Percentiles rank a stretch among this genome's conserved stretches.
Evolutionary conservation across 116 monocot genomes (phyloP).

Genomic region (Posidonia oceanica): DNA sequence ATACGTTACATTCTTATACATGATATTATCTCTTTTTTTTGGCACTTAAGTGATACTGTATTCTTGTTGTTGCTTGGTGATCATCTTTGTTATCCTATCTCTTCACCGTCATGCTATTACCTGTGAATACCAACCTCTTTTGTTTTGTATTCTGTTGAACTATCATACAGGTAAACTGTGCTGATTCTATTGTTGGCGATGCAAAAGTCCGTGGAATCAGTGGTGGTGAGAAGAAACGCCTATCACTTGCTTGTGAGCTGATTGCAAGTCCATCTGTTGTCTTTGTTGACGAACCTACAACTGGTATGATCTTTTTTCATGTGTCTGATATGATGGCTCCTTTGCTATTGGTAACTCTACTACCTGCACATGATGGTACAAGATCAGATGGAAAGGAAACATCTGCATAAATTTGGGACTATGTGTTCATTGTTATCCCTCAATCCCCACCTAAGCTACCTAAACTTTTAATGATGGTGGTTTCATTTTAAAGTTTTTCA

Average conservation of each 20-base stretch:
- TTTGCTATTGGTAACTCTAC: too few relatives aligned
- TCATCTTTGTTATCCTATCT: background rate
- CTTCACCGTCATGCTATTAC: background rate
- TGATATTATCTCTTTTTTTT: too few relatives aligned
- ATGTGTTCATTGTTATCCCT: too few relatives aligned
- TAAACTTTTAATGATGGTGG: too few relatives aligned
- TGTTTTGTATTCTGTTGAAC: conserved; percentile 2
- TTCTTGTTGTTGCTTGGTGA: too few relatives aligned
- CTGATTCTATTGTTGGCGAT: conserved; percentile 94
- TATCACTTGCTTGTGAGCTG: conserved; percentile 92
- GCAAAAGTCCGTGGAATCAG: conserved; percentile 98
- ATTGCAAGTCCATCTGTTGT: conserved; percentile 94
- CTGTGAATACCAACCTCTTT: background rate
- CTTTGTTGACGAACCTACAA: conserved; percentile 98
- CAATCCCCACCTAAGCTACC: too few relatives aligned
- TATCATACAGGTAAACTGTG: conserved; percentile 58
- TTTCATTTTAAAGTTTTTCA: too few relatives aligned
- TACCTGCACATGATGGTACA: too few relatives aligned
- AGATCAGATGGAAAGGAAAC: too few relatives aligned
- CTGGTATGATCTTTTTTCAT: conserved; percentile 37
- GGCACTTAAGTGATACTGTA: too few relatives aligned
- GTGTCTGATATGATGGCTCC: background rate
- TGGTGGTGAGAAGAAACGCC: conserved; percentile 98
- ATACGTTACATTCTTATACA: too few relatives aligned
- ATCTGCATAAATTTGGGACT: too few relatives aligned